Evolutionary conservation across 108 stramenopile genomes (phyloP).

Genomic region (Nitzschia sp.): DNA sequence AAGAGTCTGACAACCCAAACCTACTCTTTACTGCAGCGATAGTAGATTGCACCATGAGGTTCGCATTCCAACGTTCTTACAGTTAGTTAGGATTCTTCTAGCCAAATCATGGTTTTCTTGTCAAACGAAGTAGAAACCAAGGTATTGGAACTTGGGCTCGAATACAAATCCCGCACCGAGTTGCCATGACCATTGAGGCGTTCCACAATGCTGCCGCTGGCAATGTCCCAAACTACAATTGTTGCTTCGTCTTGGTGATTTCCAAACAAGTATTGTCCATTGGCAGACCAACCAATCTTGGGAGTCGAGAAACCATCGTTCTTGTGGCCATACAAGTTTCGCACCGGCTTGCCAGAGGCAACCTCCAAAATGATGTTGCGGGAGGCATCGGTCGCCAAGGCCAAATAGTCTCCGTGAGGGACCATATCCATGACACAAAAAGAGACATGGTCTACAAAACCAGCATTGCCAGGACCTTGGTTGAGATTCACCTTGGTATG

Average conservation of each 20-base stretch:
- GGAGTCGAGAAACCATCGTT: conserved; percentile 77
- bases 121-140: conserved; percentile 79
- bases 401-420: conserved; percentile 62
- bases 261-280: conserved; percentile 75
- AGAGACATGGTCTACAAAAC: conserved; percentile 82
- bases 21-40: no score
- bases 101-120: conserved; percentile 70
- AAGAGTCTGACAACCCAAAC: no score
- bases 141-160: conserved; percentile 57
- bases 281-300: conserved; percentile 76
- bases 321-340: conserved; percentile 81
- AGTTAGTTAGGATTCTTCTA: conserved; percentile 1
- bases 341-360: conserved; percentile 49
- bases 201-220: conserved; percentile 65
- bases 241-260: conserved; percentile 73
- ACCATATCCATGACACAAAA: conserved; percentile 80
- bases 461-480: conserved; percentile 47
- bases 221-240: conserved; percentile 81
- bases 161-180: conserved; percentile 68
- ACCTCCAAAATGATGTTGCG: conserved; percentile 79
- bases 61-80: background rate
- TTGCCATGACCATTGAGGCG: conserved; percentile 61
- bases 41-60: no score
- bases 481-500: conserved; percentile 67
- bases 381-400: conserved; percentile 75